Percentiles rank a stretch among this genome's conserved stretches.
Evolutionary conservation across 2,329 filamentous ascomycete species (phyloP).

Genomic region (Xylogone sp.): DNA sequence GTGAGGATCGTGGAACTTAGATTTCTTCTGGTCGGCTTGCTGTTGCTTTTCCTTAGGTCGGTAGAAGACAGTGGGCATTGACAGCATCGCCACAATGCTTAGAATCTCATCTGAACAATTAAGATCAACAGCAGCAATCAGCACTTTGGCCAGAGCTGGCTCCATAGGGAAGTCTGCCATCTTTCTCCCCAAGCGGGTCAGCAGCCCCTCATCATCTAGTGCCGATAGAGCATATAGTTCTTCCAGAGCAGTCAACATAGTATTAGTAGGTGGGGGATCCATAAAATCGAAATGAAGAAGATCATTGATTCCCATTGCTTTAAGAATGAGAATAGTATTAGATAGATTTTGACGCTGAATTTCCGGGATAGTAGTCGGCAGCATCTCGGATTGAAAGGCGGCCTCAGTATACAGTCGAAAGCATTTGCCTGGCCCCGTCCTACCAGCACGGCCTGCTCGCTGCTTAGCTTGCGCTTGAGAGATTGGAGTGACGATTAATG

Average conservation of each 20-base stretch:
- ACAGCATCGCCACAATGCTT: slow-evolving; percentile 92
- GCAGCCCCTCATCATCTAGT: slow-evolving; percentile 88
- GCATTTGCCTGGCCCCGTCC: slow-evolving; percentile 93
- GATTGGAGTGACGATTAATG: slow-evolving; percentile 90
- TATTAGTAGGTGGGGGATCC: slow-evolving; percentile 96
- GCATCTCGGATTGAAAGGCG: slow-evolving; percentile 94
- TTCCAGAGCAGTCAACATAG: slow-evolving; percentile 93
- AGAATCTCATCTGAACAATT: slow-evolving; percentile 92
- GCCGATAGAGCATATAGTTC: slow-evolving; percentile 91
- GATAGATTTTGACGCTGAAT: slow-evolving; percentile 94
- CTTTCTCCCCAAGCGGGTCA: slow-evolving; percentile 87
- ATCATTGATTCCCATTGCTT: slow-evolving; percentile 99
- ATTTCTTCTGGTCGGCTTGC: slow-evolving; percentile 94
- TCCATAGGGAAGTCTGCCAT: slow-evolving; percentile 99
- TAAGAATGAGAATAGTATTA: slow-evolving; percentile 93
- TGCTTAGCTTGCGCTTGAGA: slow-evolving; percentile 97
- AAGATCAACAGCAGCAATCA: slow-evolving; percentile 84
- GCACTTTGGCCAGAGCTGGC: slow-evolving; percentile 81
- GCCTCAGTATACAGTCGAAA: slow-evolving; percentile 94
- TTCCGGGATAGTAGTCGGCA: slow-evolving; percentile 92
- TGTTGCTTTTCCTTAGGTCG: slow-evolving; percentile 96
- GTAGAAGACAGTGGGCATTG: slow-evolving; percentile 83
- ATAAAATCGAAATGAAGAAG: slow-evolving; percentile 97
- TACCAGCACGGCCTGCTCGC: slow-evolving; percentile 83
- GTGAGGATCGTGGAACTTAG: slow-evolving; percentile 93